These are phyloP conservation scores for Boletellus sp. DNA, from an alignment of 1,284 basidiomycete genomes.

Conservation along the genomic window DNA sequence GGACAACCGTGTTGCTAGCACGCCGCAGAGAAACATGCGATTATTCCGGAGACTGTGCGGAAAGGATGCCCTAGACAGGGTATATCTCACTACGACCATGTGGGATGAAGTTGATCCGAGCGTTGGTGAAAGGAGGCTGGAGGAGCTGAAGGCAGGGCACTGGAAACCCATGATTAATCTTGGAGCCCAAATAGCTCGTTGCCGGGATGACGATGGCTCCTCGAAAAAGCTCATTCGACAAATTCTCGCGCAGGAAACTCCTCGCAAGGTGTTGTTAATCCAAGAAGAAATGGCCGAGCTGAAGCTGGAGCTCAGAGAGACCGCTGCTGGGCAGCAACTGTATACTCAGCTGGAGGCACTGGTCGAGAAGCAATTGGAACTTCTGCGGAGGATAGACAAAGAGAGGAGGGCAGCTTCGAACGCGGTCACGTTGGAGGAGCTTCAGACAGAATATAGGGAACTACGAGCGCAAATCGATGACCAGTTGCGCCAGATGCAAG, in stretches of 20 bases:
- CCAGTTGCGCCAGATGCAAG: constrained; percentile 13
- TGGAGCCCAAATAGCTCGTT: constrained; percentile 4
- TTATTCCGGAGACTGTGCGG: constrained; percentile 9
- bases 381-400: constrained; percentile 7
- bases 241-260: background rate
- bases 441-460: constrained; percentile 8
- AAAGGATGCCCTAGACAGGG: background rate
- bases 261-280: background rate
- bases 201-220: constrained; percentile 7
- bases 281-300: constrained; percentile 13
- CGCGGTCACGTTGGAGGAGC: background rate
- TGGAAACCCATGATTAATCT: constrained; percentile 13
- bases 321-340: constrained; percentile 4
- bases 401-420: constrained; percentile 4
- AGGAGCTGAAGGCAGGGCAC: background rate
- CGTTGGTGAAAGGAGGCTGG: constrained; percentile 8
- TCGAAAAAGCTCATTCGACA: constrained; percentile 6
- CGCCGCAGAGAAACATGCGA: constrained; percentile 38
- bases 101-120: constrained; percentile 15
- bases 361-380: constrained; percentile 1
- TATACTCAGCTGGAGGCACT: constrained; percentile 2
- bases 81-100: constrained; percentile 18
- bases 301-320: constrained; percentile 5
- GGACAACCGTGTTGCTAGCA: constrained; percentile 42
- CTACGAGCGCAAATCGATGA: constrained; percentile 10